A percentile compares a stretch with the other conserved stretches of the same genome.
These are phyloP conservation scores for Niveomyces coronatus DNA, from an alignment of 2,329 filamentous ascomycete genomes.

Conservation along the genomic window DNA sequence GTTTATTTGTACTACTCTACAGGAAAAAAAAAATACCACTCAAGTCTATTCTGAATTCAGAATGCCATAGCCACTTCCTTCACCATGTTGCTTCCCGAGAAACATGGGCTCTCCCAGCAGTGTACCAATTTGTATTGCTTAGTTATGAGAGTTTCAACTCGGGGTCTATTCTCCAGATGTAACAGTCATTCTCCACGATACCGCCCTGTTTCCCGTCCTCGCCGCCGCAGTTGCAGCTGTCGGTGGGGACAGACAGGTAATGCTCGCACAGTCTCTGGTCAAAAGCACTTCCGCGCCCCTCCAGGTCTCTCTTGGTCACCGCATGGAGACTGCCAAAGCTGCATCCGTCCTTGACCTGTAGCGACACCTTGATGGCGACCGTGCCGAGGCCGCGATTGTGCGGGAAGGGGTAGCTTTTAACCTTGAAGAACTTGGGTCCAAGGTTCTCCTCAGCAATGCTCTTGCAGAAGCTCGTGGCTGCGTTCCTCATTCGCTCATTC, in stretches of 20 bases:
- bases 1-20: too few relatives aligned
- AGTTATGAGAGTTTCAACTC: too few relatives aligned
- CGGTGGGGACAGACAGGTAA: conserved; percentile 13
- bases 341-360: conserved; percentile 12
- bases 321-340: conserved; percentile 1
- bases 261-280: conserved; percentile 11
- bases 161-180: conserved; percentile 10
- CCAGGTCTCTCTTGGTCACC: neutral
- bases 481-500: conserved; percentile 10
- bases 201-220: conserved; percentile 16
- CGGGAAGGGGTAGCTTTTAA: conserved; percentile 1
- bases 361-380: conserved; percentile 9
- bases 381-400: conserved; percentile 7
- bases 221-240: conserved; percentile 16
- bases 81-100: too few relatives aligned
- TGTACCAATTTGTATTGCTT: too few relatives aligned
- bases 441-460: neutral
- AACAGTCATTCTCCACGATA: conserved; percentile 13
- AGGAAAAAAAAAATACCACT: too few relatives aligned
- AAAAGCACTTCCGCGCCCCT: conserved; percentile 3
- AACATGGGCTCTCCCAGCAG: too few relatives aligned
- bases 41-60: too few relatives aligned
- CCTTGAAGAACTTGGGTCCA: conserved; percentile 2
- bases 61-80: too few relatives aligned
- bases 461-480: conserved; percentile 11